Percentiles rank a stretch among this genome's conserved stretches.
phyloP scores from a whole-genome alignment of 768 basidiomycete genomes.

The Paxillus ammoniavirescens region DNA sequence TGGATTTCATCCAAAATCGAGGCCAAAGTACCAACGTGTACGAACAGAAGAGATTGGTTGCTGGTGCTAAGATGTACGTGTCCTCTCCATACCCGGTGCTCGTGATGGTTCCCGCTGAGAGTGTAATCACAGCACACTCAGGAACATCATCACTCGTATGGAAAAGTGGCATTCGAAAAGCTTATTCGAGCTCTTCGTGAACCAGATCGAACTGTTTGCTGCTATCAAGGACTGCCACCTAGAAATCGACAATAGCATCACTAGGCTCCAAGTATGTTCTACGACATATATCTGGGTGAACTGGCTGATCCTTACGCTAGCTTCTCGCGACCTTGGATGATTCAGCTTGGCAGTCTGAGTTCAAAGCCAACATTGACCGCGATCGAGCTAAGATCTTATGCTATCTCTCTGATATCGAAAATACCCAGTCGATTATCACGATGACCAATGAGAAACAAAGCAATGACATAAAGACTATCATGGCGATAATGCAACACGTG shows the following conservation, averaged over 20 bases:
- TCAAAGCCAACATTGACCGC: conserved; percentile 34
- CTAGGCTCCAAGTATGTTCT: conserved; percentile 43
- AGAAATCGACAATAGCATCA: conserved; percentile 45
- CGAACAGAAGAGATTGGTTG: conserved; percentile 32
- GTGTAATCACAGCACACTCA: conserved; percentile 26
- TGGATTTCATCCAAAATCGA: conserved; percentile 38
- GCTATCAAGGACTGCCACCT: conserved; percentile 47
- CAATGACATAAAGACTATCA: conserved; percentile 41
- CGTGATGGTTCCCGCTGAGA: conserved; percentile 7
- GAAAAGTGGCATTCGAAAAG: conserved; percentile 41
- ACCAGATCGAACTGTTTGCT: conserved; percentile 42
- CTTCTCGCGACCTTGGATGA: conserved; percentile 45
- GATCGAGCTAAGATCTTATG: conserved; percentile 45
- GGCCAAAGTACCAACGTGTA: conserved; percentile 25
- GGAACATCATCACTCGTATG: conserved; percentile 39
- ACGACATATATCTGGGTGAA: background rate
- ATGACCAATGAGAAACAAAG: conserved; percentile 32
- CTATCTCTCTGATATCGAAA: conserved; percentile 43
- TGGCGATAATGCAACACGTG: conserved; percentile 52
- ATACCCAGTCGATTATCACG: conserved; percentile 36
- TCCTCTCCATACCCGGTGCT: background rate
- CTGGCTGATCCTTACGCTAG: conserved; percentile 26
- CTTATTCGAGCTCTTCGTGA: conserved; percentile 42
- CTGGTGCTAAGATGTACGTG: conserved; percentile 34
- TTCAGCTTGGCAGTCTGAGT: conserved; percentile 47